A percentile compares a stretch with the other conserved stretches of the same genome.
Conservation (phyloP, 495 filamentous ascomycete species). For the Hyaloscypha bicolor region DNA sequence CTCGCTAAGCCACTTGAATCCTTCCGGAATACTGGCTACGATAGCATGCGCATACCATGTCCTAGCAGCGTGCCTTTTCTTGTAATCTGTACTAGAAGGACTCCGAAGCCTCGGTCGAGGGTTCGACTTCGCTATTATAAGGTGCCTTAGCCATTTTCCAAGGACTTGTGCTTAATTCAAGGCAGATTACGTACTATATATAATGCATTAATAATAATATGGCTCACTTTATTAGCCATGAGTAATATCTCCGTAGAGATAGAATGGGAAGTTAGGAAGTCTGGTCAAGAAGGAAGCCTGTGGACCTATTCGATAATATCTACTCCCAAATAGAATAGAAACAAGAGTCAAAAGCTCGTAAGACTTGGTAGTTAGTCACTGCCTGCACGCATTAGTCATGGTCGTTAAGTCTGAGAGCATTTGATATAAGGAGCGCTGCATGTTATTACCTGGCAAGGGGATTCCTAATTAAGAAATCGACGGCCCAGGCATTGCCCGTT, state of each 20-base stretch:
- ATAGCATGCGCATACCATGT: slow-evolving; percentile 25
- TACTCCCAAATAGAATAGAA: no score
- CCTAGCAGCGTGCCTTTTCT: slow-evolving; percentile 28
- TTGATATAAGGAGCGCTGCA: slow-evolving; percentile 26
- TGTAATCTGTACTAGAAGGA: slow-evolving; percentile 22
- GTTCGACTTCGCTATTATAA: no score
- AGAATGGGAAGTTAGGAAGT: slow-evolving; percentile 27
- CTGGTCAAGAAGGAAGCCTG: slow-evolving; percentile 27
- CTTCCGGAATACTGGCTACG: slow-evolving; percentile 22
- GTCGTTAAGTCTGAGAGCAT: slow-evolving; percentile 16
- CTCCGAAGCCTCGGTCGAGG: slow-evolving; percentile 27
- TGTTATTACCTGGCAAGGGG: slow-evolving; percentile 21
- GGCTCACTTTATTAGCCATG: no score
- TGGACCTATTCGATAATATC: slow-evolving; percentile 24
- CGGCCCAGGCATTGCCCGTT: slow-evolving; percentile 20
- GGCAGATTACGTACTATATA: slow-evolving; percentile 26
- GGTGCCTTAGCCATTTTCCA: slow-evolving; percentile 22
- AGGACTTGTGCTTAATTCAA: slow-evolving; percentile 23
- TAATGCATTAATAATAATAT: no score
- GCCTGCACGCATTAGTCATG: no score
- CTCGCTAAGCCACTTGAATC: slow-evolving; percentile 21
- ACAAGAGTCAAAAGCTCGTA: no score
- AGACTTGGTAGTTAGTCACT: no score
- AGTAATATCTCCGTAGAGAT: slow-evolving; percentile 22
- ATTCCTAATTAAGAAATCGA: slow-evolving; percentile 26